These are phyloP conservation scores for Hypoxylon lienhwacheense DNA, from an alignment of 495 filamentous ascomycete species.

Conservation along the genomic window DNA sequence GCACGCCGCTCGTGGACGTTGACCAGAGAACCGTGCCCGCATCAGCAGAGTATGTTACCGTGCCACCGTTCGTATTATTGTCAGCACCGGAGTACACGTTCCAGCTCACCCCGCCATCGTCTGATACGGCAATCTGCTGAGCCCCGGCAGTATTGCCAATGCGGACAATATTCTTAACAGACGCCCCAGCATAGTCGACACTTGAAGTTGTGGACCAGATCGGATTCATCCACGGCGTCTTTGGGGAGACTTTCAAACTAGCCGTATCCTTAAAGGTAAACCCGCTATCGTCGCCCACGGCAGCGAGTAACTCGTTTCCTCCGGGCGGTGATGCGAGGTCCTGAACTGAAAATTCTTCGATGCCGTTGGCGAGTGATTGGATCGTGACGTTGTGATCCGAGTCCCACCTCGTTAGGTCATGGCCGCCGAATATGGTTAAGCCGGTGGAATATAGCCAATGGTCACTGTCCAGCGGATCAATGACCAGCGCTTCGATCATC, in stretches of 20 bases:
- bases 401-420: constrained; percentile 55
- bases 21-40: constrained; percentile 57
- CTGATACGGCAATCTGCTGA: constrained; percentile 48
- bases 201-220: constrained; percentile 53
- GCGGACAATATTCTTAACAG: constrained; percentile 55
- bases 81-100: constrained; percentile 49
- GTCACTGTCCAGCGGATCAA: constrained; percentile 61
- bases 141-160: constrained; percentile 52
- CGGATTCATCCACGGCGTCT: constrained; percentile 53
- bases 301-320: constrained; percentile 57
- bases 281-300: constrained; percentile 62
- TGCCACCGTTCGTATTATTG: constrained; percentile 47
- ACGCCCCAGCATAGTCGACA: constrained; percentile 61
- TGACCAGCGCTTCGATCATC: constrained; percentile 65
- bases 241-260: constrained; percentile 51
- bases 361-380: constrained; percentile 57
- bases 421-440: constrained; percentile 57
- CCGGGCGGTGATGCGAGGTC: constrained; percentile 56
- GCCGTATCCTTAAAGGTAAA: constrained; percentile 50
- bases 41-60: constrained; percentile 55
- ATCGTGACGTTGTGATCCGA: constrained; percentile 53
- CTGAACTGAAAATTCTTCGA: constrained; percentile 60
- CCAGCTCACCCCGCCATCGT: constrained; percentile 52
- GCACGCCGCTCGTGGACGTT: constrained; percentile 43
- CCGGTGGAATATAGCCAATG: constrained; percentile 64